Base-by-base conservation (phyloP, 495 filamentous ascomycete genomes). In the Hypomontagnella monticulosa region DNA sequence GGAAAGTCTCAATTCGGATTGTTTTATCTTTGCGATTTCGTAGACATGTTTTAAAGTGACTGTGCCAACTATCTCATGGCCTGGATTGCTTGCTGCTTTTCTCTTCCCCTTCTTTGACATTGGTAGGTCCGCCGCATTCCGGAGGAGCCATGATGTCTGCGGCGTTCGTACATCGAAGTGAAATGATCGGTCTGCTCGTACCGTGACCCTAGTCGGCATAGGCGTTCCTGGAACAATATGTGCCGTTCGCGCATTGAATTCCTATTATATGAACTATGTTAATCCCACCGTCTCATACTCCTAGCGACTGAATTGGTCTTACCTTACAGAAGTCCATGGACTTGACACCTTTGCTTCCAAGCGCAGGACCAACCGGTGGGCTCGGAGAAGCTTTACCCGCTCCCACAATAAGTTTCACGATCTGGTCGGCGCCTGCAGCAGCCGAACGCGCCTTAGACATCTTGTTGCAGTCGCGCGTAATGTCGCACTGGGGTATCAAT, bases 251-350 rank as follows among this genome's bases (percentile, higher is more conserved):
- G 95, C 95, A 71, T 99, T 99, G 84, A 98, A 99, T 79, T 99
- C 95, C 95, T 99, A 42, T 18, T 43, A n/a, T 15, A 32, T 5
- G 55, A 23, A 58, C 44, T 4, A 49, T 44, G 40, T 57, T 47
- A 63, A 46, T 36, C 11, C 10, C 30, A 3, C 30, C 50, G n/a
- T 51, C 27, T 36, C 12, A 12, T 9, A 16, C 10, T 34, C 14
- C 18, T 15, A n/a, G 7, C 7, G 16, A 12, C 14, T 30, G 9
- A 19, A 23, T 19, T 43, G 38, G 34, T 62, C 64, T 80, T 72
- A 97, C 95, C 86, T 99, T 99, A 85, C 95, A 98, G 76, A 98
- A 98, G 79, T 99, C 96, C 90, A 99, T 99, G 61, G 90, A 93
- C 83, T 99, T 99, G 38, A 99, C 91, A 82, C 95, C 95, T 83